Base-by-base conservation (phyloP, 2,329 filamentous ascomycete species). In the Ophiostoma fasciatum region DNA sequence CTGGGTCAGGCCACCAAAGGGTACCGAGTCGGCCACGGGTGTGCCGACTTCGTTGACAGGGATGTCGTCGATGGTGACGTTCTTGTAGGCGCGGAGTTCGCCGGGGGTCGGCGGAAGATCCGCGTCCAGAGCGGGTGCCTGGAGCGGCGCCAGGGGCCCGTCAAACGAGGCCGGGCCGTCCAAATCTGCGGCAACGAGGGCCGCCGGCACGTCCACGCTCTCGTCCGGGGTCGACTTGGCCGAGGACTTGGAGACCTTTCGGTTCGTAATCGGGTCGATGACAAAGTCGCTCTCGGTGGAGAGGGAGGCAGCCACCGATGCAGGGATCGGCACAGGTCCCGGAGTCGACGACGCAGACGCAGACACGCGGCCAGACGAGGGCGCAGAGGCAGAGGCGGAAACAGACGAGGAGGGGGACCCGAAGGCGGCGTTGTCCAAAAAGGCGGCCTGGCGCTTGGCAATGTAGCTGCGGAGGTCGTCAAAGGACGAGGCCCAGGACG, bases 231-330 rank as follows among this genome's bases (percentile, higher is more conserved):
- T 38, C 2, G 43, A 43, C 36, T 41, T 46, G 17, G 44, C 34
- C 2, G 46, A 42, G 14, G 40, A 40, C 40, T 47, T 59, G 14
- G 48, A 40, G 4, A 69, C 58, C 41, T 62, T 69, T 23, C 68
- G 62, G 42, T 74, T 74, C 13, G 69, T 72, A 40, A 75, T 72
- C 4, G 71, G 70, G 38, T 75, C 70, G 29, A 75, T 72, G 15
- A 59, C 50, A 32, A 60, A 64, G 8, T 58, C 58, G 2, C 46
- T 31, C 4, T 49, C 44, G n/a, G n/a, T n/a, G n/a, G n/a, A n/a
- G n/a, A n/a, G n/a, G n/a, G n/a, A n/a, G n/a, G n/a, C n/a, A n/a
- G n/a, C n/a, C n/a, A n/a, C n/a, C n/a, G n/a, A n/a, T n/a, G n/a
- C n/a, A n/a, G n/a, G n/a, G n/a, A n/a, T n/a, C n/a, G n/a, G n/a